Evolutionary conservation across 768 basidiomycete species (phyloP).

Genomic region (Lepiota subincarnata): DNA sequence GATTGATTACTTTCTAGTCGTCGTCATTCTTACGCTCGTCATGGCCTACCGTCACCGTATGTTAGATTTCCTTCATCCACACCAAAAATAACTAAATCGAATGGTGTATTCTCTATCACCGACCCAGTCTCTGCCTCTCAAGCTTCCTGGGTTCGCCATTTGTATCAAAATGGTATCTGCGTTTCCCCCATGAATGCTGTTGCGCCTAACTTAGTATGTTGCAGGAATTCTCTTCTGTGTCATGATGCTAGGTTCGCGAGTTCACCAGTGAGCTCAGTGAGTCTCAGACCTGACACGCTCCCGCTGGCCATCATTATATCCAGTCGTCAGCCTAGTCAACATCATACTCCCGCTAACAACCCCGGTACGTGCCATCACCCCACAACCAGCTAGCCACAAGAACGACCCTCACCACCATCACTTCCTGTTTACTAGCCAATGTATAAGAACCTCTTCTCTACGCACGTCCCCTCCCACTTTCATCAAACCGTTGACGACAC

Average conservation of each 20-base stretch:
- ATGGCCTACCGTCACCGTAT: not conserved
- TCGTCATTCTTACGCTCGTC: not conserved
- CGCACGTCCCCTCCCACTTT: not conserved
- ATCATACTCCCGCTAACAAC: not conserved
- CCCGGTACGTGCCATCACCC: not conserved
- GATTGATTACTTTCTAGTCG: not conserved
- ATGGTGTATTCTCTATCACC: not conserved
- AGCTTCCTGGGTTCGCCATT: not conserved
- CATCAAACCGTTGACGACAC: not conserved
- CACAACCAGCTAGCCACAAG: not conserved
- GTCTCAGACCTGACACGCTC: too few relatives aligned
- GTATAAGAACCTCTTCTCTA: not conserved
- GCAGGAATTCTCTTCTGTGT: not conserved
- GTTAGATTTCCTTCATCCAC: not conserved
- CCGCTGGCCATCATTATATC: not conserved
- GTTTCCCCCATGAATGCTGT: not conserved
- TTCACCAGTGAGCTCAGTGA: not conserved
- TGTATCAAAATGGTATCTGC: not conserved
- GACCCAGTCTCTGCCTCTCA: not conserved
- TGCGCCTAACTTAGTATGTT: not conserved
- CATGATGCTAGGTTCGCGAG: not conserved
- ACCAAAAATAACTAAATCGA: too few relatives aligned
- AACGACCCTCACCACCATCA: not conserved
- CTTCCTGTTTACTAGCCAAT: not conserved
- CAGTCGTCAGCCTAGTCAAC: constrained; percentile 1